These are phyloP conservation scores for Podospora conica DNA, from an alignment of 495 filamentous ascomycete species.

Conservation along the genomic window DNA sequence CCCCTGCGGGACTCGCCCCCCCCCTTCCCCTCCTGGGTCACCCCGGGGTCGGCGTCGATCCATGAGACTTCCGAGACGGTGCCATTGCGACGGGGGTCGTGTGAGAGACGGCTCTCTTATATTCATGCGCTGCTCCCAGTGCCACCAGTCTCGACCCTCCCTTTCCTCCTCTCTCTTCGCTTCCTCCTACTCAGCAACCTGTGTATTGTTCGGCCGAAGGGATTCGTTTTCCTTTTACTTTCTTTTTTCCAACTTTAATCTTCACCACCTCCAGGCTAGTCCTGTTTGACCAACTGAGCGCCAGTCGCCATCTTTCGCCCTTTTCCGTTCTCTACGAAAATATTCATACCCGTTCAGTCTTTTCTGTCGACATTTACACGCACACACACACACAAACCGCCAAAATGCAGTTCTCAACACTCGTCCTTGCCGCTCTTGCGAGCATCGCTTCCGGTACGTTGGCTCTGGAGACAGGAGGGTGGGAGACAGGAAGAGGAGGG, in stretches of 20 bases:
- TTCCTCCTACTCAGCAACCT: not conserved
- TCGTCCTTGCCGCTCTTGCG: constrained; percentile 42
- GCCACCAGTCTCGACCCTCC: constrained; percentile 18
- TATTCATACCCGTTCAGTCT: constrained; percentile 8
- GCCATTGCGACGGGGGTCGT: not conserved
- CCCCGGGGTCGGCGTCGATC: constrained; percentile 16
- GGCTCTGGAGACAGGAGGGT: not conserved
- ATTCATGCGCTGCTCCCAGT: constrained; percentile 24
- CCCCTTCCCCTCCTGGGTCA: constrained; percentile 14
- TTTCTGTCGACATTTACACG: constrained; percentile 16
- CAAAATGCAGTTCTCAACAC: constrained; percentile 50
- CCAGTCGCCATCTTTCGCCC: constrained; percentile 41
- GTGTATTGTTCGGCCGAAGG: constrained; percentile 3
- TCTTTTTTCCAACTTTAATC: constrained; percentile 16
- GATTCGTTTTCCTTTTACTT: constrained; percentile 13
- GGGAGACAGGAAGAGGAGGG: not conserved
- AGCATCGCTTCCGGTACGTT: constrained; percentile 41
- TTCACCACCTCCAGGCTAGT: constrained; percentile 42
- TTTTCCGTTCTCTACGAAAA: constrained; percentile 26
- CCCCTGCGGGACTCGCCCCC: constrained; percentile 17
- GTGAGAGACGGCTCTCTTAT: constrained; percentile 19
- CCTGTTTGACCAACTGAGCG: constrained; percentile 37
- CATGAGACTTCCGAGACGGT: constrained; percentile 18
- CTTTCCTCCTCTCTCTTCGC: constrained; percentile 23
- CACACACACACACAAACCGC: constrained; percentile 6